Evolutionary conservation across 2,329 filamentous ascomycete genomes (phyloP), one percentile per base, ranked within the genome.

Genomic region (Pyrenophora graminea): DNA sequence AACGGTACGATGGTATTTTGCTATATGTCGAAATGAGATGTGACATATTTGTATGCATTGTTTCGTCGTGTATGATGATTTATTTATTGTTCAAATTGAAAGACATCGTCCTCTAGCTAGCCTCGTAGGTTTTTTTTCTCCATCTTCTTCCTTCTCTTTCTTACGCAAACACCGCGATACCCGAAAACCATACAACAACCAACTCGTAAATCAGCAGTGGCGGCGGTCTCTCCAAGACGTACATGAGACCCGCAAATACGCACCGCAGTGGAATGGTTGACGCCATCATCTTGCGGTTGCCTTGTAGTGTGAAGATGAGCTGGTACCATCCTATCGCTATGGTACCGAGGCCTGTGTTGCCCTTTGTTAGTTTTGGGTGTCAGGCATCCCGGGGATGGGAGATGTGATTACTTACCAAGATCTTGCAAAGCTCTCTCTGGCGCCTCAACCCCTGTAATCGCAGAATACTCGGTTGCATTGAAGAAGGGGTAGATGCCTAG

Each of bases 271-370:
- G 50, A 2, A 59, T 48, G 1, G 51, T 56, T 13, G 50, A 50
- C 15, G 44, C 27, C 4, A 61, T 39, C 43, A 61, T 25, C 2
- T 33, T 31, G 10, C 41, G 34, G 7, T 56, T 56, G 3, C 48
- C 42, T 38, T 55, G 58, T 3, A 47, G 38, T 17, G 46, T 50
- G 13, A 55, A 56, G 12, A 61, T 17, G n/a, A 53, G 45, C 27
- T 61, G 50, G 34, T 56, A 59, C 53, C 50, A 56, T 6, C 58
- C 48, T 15, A 61, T 43, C 27, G 48, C 53, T n/a, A 61, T 27
- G 2, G 32, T 44, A 9, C 53, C 53, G 2, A 61, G 48, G 15
- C 58, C 58, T 58, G 31, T 21, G 15, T 39, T 13, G 17, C 2
- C 6, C 6, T 15, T 36, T 36, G 18, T 32, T 19, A 25, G 25